Evolutionary conservation across 2,329 filamentous ascomycete genomes (phyloP), one percentile per base, ranked within the genome.

Genomic region (Leptographium flavum): DNA sequence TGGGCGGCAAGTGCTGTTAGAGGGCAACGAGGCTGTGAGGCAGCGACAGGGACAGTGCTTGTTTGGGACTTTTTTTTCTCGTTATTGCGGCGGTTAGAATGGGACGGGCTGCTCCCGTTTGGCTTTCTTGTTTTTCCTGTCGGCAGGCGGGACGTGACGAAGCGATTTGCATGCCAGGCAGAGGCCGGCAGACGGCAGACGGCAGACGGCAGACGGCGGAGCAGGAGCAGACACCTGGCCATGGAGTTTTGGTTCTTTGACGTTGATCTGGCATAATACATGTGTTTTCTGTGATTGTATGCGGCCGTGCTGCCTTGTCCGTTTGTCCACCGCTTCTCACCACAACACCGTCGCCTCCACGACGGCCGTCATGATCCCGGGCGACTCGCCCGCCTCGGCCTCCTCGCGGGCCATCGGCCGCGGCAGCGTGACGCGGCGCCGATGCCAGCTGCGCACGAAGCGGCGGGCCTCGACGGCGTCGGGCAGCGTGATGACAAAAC

Each of bases 1-100:
- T 68, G 47, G 71, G 73, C 45, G 71, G 78, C 58, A 87, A 87
- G 66, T 94, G 87, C 70, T 93, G 86, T 62, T 93, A 35, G 25
- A 68, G 60, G 31, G 41, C 11, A 25, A 22, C 25, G 22, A 39
- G 36, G 15, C 9, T 5, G 3, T n/a, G 42, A 4, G 10, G 14
- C 5, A 36, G 33, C 3, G 6, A 11, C 17, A 25, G 10, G 10
- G 4, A 15, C 8, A 14, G 42, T 27, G 42, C 10, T 23, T 14
- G 30, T 28, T 28, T 28, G 13, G 27, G 8, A 11, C 27, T 28
- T 28, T 28, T n/a, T n/a, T n/a, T n/a, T n/a, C n/a, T n/a, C n/a
- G n/a, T n/a, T n/a, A n/a, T n/a, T n/a, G n/a, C n/a, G n/a, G n/a
- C n/a, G n/a, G n/a, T n/a, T n/a, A n/a, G n/a, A n/a, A n/a, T n/a